Base-by-base conservation (phyloP, 139 green algal species). In the Tetradesmus lagerheimii region DNA sequence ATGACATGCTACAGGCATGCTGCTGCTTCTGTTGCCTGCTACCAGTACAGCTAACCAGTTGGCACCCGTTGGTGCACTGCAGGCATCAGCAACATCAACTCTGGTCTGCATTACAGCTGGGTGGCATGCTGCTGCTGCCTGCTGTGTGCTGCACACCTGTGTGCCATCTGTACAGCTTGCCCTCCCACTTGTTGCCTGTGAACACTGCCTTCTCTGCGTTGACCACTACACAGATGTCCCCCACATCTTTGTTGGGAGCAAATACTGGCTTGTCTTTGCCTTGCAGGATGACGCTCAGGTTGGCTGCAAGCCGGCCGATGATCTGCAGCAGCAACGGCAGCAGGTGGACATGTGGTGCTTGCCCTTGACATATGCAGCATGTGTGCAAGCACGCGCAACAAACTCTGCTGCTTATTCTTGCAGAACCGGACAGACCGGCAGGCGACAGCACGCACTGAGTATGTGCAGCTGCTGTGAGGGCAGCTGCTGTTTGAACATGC, bases 181-280 rank as follows among this genome's bases (percentile, higher is more conserved):
- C 93, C 50, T 97, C 89, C 97, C 96, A 99, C 91, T 99, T 98
- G 75, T 95, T 93, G 35, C 95, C 93, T 25, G 97, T 99, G 80
- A 99, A 94, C 79, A 96, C 93, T 41, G 96, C 95, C 45, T 98
- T 91, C 11, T 93, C 86, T 25, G 96, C 96, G 85, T 99, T 99
- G 34, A 97, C 88, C 25, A 99, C 97, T 4, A 99, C 88, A 34
- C 97, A 96, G 5, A 98, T 94, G 76, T 99, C 97, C 0, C 97
- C 97, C 43, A 89, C 74, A 85, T 98, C 96, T 45, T 89, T 90
- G 31, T 95, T 87, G 11, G 96, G 96, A 9, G 85, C 83, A 87
- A 93, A 99, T 0, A 92, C 96, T 4, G 97, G 97, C 93, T 98
- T 99, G 94, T 99, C 97, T 78, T 99, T 99, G 43, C 97, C 97